Base-by-base conservation (phyloP, 2,329 filamentous ascomycete genomes). In the Aspergillus sojae region DNA sequence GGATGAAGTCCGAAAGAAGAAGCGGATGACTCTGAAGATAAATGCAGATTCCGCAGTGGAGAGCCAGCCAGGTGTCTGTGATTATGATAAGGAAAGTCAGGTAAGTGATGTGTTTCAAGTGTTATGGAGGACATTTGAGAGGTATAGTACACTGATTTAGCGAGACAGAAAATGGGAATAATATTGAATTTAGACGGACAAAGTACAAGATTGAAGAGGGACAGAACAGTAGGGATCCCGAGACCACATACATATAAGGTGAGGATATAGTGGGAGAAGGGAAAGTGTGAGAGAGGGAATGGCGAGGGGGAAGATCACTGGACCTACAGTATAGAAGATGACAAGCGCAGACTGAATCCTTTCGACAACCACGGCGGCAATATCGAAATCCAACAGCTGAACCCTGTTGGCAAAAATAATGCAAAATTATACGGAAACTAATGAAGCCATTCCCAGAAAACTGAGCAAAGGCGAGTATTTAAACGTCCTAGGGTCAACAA, bases 381-480 rank as follows among this genome's bases (percentile, higher is more conserved):
- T 55, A 28, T 39, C 21, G 21, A 26, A 26, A 16, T 14, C n/a
- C n/a, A 55, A 55, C 23, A 39, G 14, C 19, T 12, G 32, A 41
- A 55, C 32, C 32, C 34, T 39, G 52, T 55, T 32, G 34, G 32
- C 21, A 16, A 55, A 52, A 55, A 55, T 55, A 28, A 55, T 55
- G 52, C 32, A 55, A 55, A 55, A 55, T 55, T 28, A 55, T 55
- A 55, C 52, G 26, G 34, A 59, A 59, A 36, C 56, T n/a, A 28
- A 23, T 55, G 52, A 55, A 55, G 52, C 32, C 52, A 55, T 61
- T 21, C 28, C 56, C 34, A 6, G 46, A 28, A 43, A 58, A 16
- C 19, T 32, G 50, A 53, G 52, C 39, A 64, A 61, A 26, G 59
- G 56, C 19, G 57, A 62, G 28, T 63, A 60, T 57, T 63, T 57